A percentile compares a stretch with the other conserved stretches of the same genome.
phyloP scores from a whole-genome alignment of 345 rosid genomes.

The Salix koriyanagi region DNA sequence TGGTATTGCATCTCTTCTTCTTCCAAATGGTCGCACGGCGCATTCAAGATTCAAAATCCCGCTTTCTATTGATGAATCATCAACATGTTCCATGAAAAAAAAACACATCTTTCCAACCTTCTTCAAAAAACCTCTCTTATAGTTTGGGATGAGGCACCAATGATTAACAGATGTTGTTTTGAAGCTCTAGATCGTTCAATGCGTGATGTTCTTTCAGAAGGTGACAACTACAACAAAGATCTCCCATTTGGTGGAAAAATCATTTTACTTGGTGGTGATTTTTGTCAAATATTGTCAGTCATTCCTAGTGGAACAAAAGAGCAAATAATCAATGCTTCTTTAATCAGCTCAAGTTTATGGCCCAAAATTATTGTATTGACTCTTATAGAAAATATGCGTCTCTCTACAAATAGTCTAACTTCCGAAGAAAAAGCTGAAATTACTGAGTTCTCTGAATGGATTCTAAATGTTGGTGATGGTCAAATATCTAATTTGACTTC shows the following conservation, averaged over 20 bases:
- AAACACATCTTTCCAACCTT: too few relatives aligned
- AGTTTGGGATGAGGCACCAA: too few relatives aligned
- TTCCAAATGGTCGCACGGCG: not conserved
- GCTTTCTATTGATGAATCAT: not conserved
- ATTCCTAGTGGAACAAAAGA: not conserved
- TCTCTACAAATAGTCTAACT: not conserved
- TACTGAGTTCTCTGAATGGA: not conserved
- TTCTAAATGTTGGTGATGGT: not conserved
- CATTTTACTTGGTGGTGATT: too few relatives aligned
- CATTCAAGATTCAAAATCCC: constrained; percentile 2
- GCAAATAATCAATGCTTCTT: not conserved
- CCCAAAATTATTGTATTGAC: not conserved
- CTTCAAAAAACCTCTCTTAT: too few relatives aligned
- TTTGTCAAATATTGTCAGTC: too few relatives aligned
- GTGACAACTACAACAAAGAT: too few relatives aligned
- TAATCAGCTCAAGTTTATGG: not conserved
- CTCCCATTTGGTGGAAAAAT: too few relatives aligned
- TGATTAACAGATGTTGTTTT: too few relatives aligned
- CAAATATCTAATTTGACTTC: not conserved
- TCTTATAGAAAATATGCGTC: not conserved
- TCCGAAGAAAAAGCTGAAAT: too few relatives aligned
- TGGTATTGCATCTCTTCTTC: not conserved
- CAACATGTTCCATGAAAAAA: not conserved
- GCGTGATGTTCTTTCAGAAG: too few relatives aligned
- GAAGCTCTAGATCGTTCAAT: too few relatives aligned